phyloP scores from a whole-genome alignment of 2,329 filamentous ascomycete species.

The Fusarium nodosum region DNA sequence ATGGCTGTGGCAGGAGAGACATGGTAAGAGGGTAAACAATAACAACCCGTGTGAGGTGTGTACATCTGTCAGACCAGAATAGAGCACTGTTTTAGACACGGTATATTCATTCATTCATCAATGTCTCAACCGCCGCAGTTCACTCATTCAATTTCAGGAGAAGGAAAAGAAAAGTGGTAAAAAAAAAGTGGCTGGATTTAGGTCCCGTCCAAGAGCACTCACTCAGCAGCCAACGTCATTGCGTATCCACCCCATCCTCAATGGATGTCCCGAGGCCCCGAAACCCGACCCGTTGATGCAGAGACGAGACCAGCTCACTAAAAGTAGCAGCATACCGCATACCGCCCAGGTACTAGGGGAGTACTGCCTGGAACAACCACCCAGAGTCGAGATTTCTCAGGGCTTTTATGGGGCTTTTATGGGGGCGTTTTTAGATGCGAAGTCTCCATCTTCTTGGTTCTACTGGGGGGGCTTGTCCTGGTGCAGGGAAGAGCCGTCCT shows the following conservation, averaged over 20 bases:
- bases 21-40: constrained; percentile 32
- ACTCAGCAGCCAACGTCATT: constrained; percentile 49
- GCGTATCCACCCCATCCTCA: constrained; percentile 44
- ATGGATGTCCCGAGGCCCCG: constrained; percentile 48
- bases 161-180: constrained; percentile 13
- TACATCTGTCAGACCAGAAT: constrained; percentile 14
- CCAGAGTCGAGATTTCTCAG: constrained; percentile 33
- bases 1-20: constrained; percentile 17
- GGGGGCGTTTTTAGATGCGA: constrained; percentile 2
- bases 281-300: constrained; percentile 50
- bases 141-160: constrained; percentile 13
- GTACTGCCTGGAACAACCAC: constrained; percentile 36
- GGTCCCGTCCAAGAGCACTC: constrained; percentile 16
- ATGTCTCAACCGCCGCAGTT: constrained; percentile 1
- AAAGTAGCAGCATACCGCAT: constrained; percentile 39
- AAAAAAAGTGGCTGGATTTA: constrained; percentile 13
- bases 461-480: constrained; percentile 34
- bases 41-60: constrained; percentile 6
- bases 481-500: constrained; percentile 49
- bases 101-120: constrained; percentile 7
- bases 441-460: constrained; percentile 31
- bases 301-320: constrained; percentile 29
- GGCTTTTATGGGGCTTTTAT: constrained; percentile 23
- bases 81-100: constrained; percentile 33
- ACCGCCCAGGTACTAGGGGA: constrained; percentile 32